These are phyloP conservation scores for Dothistroma septosporum DNA, from an alignment of 2,329 filamentous ascomycete genomes.

Conservation along the genomic window DNA sequence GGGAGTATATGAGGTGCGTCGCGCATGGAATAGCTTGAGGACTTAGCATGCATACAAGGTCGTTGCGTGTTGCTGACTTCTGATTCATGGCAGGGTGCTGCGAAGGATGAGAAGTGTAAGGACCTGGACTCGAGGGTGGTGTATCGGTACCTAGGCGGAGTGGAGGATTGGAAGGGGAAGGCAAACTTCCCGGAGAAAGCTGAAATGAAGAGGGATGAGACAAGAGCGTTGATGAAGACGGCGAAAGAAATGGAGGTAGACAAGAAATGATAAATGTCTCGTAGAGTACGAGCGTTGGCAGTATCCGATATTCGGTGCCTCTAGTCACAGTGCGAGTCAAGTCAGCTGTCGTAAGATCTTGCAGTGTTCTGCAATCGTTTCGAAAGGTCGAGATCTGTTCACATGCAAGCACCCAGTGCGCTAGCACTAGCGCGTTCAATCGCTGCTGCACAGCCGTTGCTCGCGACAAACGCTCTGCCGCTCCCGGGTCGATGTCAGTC, in stretches of 20 bases:
- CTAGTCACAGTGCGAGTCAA: too few relatives aligned
- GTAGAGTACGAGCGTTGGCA: too few relatives aligned
- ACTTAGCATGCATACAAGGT: too few relatives aligned
- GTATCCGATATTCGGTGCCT: too few relatives aligned
- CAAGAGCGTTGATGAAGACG: conserved; percentile 22
- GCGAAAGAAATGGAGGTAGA: conserved; percentile 21
- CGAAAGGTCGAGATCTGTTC: not conserved
- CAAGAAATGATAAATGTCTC: too few relatives aligned
- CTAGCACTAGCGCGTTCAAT: not conserved
- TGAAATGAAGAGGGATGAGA: conserved; percentile 30
- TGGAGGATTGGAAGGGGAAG: conserved; percentile 47
- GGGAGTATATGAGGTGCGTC: conserved; percentile 43
- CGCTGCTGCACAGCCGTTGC: not conserved
- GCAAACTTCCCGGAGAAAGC: conserved; percentile 26
- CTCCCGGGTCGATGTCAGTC: not conserved
- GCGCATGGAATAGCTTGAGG: too few relatives aligned
- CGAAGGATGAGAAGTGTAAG: conserved; percentile 49
- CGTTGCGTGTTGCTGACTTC: too few relatives aligned
- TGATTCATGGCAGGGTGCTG: conserved; percentile 41
- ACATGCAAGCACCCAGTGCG: not conserved
- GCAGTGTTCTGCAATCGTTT: not conserved
- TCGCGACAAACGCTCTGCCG: not conserved
- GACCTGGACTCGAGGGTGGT: conserved; percentile 56
- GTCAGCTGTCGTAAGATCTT: not conserved
- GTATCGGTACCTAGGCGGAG: conserved; percentile 53